These are phyloP conservation scores for Trichoderma aggressivum DNA, from an alignment of 2,329 filamentous ascomycete species.

Conservation along the genomic window DNA sequence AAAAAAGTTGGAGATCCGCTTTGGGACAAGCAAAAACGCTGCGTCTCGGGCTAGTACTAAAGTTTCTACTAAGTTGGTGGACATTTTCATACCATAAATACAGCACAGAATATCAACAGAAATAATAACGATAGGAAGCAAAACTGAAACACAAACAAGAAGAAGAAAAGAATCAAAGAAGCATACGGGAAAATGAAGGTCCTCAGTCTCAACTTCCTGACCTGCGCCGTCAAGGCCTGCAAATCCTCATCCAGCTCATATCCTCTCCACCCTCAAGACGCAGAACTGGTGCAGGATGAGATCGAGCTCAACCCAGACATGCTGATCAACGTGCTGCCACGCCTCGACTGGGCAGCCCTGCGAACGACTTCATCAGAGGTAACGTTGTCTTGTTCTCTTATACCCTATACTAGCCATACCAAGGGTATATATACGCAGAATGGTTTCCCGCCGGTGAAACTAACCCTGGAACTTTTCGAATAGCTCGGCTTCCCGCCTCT, in stretches of 20 bases:
- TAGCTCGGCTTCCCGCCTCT: constrained; percentile 78
- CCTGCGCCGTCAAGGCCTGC: constrained; percentile 94
- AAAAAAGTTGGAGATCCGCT: not conserved
- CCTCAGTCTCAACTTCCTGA: constrained; percentile 92
- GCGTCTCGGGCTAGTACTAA: not conserved
- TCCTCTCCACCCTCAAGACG: constrained; percentile 88
- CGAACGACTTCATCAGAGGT: constrained; percentile 74
- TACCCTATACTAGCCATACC: not conserved
- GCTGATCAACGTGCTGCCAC: constrained; percentile 77
- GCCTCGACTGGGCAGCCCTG: constrained; percentile 85
- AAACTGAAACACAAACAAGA: not conserved
- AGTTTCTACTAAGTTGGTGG: not conserved
- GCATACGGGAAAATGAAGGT: constrained; percentile 70
- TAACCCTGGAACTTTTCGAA: not conserved
- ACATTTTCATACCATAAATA: not conserved
- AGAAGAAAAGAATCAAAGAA: no score
- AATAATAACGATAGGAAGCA: not conserved
- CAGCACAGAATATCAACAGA: not conserved
- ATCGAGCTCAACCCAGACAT: constrained; percentile 78
- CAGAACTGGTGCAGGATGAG: constrained; percentile 84
- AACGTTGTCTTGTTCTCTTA: constrained; percentile 26
- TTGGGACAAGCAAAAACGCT: not conserved
- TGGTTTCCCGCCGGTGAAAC: not conserved
- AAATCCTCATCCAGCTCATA: constrained; percentile 77
- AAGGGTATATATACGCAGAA: not conserved